phyloP scores from a whole-genome alignment of 306 rosid species.

The Casuarina glauca region DNA sequence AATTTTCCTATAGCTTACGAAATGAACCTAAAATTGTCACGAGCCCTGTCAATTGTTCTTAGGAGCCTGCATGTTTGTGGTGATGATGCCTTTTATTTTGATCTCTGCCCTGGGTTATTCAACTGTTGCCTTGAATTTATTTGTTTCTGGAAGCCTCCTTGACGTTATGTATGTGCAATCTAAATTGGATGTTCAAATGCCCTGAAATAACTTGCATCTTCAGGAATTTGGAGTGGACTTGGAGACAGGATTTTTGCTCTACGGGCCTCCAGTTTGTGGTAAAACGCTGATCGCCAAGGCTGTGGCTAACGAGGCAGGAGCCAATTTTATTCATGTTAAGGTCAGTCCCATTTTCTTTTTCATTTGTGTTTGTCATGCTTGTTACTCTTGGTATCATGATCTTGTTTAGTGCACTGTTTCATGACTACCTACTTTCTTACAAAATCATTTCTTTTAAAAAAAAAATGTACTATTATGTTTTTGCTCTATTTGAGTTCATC shows the following conservation, averaged over 20 bases:
- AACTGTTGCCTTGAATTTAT: background rate
- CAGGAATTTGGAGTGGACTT: constrained; percentile 67
- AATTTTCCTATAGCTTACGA: background rate
- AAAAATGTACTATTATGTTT: background rate
- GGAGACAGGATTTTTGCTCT: constrained; percentile 82
- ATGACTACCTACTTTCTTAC: background rate
- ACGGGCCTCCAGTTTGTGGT: constrained; percentile 97
- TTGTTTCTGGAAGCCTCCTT: background rate
- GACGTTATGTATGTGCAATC: background rate
- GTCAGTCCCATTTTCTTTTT: constrained; percentile 24
- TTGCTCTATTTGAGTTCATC: background rate
- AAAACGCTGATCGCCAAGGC: constrained; percentile 94
- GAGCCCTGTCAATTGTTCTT: background rate
- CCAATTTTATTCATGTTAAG: constrained; percentile 77
- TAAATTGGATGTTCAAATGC: constrained; percentile 12
- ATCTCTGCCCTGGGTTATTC: background rate
- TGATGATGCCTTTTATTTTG: background rate
- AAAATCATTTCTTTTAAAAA: no score
- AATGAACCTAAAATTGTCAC: background rate
- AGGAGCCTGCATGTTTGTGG: background rate
- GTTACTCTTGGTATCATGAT: background rate
- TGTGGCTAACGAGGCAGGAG: constrained; percentile 91
- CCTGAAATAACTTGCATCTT: constrained; percentile 24
- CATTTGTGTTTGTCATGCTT: background rate
- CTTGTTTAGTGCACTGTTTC: background rate